Conservation (phyloP, 768 basidiomycete species). For the Lentinus brumalis region DNA sequence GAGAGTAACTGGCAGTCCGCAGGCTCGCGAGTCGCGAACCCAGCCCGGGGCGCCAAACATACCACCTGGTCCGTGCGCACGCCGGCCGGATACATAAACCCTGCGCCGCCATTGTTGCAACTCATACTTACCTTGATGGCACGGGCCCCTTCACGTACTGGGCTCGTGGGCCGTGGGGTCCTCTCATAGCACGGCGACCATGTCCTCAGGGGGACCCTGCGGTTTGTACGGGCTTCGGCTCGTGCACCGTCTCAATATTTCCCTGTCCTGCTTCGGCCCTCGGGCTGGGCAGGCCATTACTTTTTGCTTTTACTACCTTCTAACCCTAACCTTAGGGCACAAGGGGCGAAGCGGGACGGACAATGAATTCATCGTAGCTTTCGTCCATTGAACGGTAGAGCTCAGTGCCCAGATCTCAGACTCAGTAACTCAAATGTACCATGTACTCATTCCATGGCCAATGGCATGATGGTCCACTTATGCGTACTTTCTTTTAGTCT, state of each 20-base stretch:
- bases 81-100: slow-evolving; percentile 5
- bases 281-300: slow-evolving; percentile 25
- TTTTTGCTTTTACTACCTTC: slow-evolving; percentile 10
- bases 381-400: too few relatives aligned
- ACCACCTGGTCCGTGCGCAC: slow-evolving; percentile 22
- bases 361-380: too few relatives aligned
- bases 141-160: slow-evolving; percentile 37
- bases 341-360: too few relatives aligned
- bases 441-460: too few relatives aligned
- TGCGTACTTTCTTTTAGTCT: too few relatives aligned
- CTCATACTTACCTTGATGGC: slow-evolving; percentile 40
- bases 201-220: slow-evolving; percentile 48
- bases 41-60: background rate
- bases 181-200: slow-evolving; percentile 56
- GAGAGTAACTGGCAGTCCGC: too few relatives aligned
- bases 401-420: too few relatives aligned
- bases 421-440: too few relatives aligned
- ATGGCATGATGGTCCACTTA: too few relatives aligned
- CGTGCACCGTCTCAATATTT: slow-evolving; percentile 36
- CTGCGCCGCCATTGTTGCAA: background rate
- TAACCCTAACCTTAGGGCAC: slow-evolving; percentile 21
- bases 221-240: slow-evolving; percentile 46
- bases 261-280: slow-evolving; percentile 26
- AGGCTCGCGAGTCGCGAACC: too few relatives aligned
- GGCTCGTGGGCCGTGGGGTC: slow-evolving; percentile 38